Percentiles rank a stretch among this genome's conserved stretches.
Evolutionary conservation across 2,329 filamentous ascomycete species (phyloP).

Genomic region (Myriosclerotinia duriaeana): DNA sequence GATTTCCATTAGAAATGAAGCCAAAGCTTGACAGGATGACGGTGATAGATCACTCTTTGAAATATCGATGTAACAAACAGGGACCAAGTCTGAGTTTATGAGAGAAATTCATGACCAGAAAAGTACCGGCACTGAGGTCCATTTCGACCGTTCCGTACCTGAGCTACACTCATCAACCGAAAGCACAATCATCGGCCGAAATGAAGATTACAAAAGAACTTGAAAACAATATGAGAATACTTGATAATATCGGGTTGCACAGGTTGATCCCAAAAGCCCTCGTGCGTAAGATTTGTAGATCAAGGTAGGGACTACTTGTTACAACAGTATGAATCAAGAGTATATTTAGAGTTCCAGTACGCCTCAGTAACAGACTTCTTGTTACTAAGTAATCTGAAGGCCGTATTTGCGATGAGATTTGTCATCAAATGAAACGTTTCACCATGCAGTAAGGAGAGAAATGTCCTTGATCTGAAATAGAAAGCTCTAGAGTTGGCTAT

Average conservation of each 20-base stretch:
- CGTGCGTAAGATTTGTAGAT: not conserved
- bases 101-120: not conserved
- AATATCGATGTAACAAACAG: not conserved
- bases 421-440: not conserved
- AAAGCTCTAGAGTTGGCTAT: too few relatives aligned
- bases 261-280: not conserved
- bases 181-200: not conserved
- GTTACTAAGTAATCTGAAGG: not conserved
- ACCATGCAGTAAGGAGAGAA: not conserved
- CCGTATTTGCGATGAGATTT: not conserved
- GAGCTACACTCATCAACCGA: not conserved
- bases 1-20: not conserved
- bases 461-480: too few relatives aligned
- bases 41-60: not conserved
- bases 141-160: not conserved
- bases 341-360: not conserved
- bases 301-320: not conserved
- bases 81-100: not conserved
- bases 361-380: not conserved
- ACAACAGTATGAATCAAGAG: not conserved
- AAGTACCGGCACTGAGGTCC: too few relatives aligned
- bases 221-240: not conserved
- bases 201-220: too few relatives aligned
- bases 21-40: not conserved
- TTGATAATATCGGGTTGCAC: not conserved